Evolutionary conservation across 345 rosid species (phyloP), one percentile per base, ranked within the genome.

Genomic region (Odontarrhena argentea): DNA sequence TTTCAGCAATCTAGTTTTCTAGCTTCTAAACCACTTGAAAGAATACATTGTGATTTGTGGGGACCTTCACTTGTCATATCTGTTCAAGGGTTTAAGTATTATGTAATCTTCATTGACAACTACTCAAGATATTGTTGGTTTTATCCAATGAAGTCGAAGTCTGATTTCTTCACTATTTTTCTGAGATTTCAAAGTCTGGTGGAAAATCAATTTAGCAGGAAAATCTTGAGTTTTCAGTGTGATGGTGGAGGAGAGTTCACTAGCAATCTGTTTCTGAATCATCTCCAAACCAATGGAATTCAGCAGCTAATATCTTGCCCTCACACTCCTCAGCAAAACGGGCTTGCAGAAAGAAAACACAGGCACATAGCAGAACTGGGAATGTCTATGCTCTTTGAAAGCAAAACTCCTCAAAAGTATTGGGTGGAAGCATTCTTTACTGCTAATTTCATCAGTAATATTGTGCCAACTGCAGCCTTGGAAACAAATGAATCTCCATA

Each of bases 261-360:
- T 0, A 5, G 55, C 1, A 5, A 1, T 0, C 0, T 1, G 0
- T 50, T 50, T 24, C 1, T 10, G 0, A 2, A 12, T 0, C 34
- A 50, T 2, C 3, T 26, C 0, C 7, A 26, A 10, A 24, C 0
- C 0, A 1, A 1, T 18, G 55, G 55, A 0, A 50, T 50, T 2
- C 15, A 26, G 11, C 8, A 26, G 22, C 1, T 18, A 18, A 18
- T 18, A 0, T 18, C 22, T 18, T 18, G 22, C 1, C 22, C 22
- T 18, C 22, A 18, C 1, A 18, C 22, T 18, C 22, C 22, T 18
- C 22, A 18, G 22, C 22, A 18, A 18, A 18, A 18, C 1, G 22
- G 22, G 22, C 22, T 18, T 18, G 22, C 22, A 18, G 22, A 18
- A 18, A 18, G 22, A 1, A 18, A 18, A 18, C 22, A 18, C 22